Base-by-base conservation (phyloP, 352 stramenopile species). In the Pythium apleroticum region DNA sequence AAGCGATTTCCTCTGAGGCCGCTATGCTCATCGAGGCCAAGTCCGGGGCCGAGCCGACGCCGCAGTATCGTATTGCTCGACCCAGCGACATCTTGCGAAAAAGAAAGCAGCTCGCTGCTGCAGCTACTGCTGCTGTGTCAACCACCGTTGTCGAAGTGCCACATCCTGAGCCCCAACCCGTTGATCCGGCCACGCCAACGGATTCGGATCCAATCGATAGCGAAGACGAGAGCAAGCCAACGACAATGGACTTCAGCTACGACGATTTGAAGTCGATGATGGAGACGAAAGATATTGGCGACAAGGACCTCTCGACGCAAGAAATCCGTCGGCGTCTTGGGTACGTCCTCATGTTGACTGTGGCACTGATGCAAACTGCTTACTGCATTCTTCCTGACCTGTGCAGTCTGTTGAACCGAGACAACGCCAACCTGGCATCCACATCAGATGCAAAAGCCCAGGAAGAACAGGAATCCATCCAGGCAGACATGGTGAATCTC, bases 401-500 rank as follows among this genome's bases (percentile, higher is more conserved):
- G 52, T 37, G 28, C 60, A 80, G 74, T 0, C 68, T 90, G 19
- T 48, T 75, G 5, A 76, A 88, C 56, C 77, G 73, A 35, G 72
- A 53, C n/a, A 54, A 19, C 54, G 66, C 43, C 22, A 37, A 60
- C 10, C 72, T 75, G 14, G 43, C 50, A 17, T 78, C 24, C 28
- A 76, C 75, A 19, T 82, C 74, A 0, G 77, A 89, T 45, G 73
- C 63, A 14, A 71, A 80, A 10, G 79, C 66, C 9, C 74, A 73
- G 43, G 79, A 84, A 68, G 80, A 91, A 61, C 84, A 90, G 46
- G 81, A 93, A 57, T 74, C 68, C 1, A 83, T 93, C 37, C 73
- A 93, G 65, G 78, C 80, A 22, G 84, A 93, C 63, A 93, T 93
- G 80, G 77, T 89, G 68, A 75, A 66, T 24, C 76, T 93, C 50